A percentile compares a stretch with the other conserved stretches of the same genome.
Conservation (phyloP, 208 protist species). For the Acanthamoeba castellanii region DNA sequence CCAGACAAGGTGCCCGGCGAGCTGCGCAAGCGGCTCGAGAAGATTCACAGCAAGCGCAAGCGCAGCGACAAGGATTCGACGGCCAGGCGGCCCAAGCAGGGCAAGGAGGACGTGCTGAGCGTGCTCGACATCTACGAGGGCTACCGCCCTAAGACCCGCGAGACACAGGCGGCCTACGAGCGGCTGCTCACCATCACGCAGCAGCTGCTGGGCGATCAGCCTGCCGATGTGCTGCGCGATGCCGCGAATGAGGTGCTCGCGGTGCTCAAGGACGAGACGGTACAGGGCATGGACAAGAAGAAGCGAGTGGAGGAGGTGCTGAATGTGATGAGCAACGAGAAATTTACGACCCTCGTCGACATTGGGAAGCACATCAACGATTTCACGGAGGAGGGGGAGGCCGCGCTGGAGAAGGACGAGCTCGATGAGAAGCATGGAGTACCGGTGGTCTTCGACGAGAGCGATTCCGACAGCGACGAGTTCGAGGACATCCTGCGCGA, state of each 20-base stretch:
- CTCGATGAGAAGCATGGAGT: constrained; percentile 90
- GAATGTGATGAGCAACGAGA: constrained; percentile 77
- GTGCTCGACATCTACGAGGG: constrained; percentile 69
- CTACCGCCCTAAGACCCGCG: constrained; percentile 90
- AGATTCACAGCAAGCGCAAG: constrained; percentile 63
- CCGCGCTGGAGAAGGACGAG: constrained; percentile 23
- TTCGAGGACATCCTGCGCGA: constrained; percentile 66
- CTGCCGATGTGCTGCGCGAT: constrained; percentile 90
- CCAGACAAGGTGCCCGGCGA: constrained; percentile 53
- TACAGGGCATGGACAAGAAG: constrained; percentile 83
- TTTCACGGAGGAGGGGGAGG: constrained; percentile 81
- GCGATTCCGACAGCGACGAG: constrained; percentile 87
- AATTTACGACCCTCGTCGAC: constrained; percentile 84
- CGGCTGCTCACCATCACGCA: constrained; percentile 88
- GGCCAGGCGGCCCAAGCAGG: neutral
- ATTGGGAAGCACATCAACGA: constrained; percentile 89
- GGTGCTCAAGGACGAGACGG: constrained; percentile 90
- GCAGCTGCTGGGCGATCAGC: constrained; percentile 89
- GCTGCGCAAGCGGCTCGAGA: constrained; percentile 52
- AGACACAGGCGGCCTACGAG: constrained; percentile 90
- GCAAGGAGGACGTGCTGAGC: constrained; percentile 40
- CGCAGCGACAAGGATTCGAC: neutral
- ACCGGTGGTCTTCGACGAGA: constrained; percentile 92
- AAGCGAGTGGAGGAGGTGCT: constrained; percentile 84
- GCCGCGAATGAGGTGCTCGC: constrained; percentile 92